Conservation (phyloP, 768 basidiomycete genomes). For the Hypholoma sublateritium region DNA sequence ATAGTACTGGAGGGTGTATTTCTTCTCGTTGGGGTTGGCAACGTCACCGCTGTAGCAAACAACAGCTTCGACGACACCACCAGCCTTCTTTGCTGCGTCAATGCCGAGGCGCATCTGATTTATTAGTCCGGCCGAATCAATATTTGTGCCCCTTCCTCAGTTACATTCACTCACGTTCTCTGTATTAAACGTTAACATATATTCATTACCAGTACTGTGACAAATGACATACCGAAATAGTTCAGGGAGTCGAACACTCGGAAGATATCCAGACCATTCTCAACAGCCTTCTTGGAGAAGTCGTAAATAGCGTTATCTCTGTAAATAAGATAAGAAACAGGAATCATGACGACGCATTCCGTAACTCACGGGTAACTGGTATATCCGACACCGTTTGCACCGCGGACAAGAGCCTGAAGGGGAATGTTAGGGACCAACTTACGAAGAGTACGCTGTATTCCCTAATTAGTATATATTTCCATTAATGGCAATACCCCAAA, state of each 20-base stretch:
- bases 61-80: slow-evolving; percentile 96
- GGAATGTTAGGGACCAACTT: slow-evolving; percentile 98
- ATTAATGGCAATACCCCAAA: slow-evolving; percentile 1
- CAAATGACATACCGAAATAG: slow-evolving; percentile 76
- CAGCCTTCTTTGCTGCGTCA: slow-evolving; percentile 99
- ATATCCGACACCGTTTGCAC: slow-evolving; percentile 98
- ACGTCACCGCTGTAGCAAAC: slow-evolving; percentile 99
- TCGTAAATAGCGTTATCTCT: slow-evolving; percentile 99
- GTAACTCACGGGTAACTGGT: slow-evolving; percentile 89
- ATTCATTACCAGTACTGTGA: neutral
- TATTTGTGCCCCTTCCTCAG: neutral
- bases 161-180: slow-evolving; percentile 59
- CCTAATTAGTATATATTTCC: neutral
- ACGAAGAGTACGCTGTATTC: slow-evolving; percentile 74
- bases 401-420: slow-evolving; percentile 96
- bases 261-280: slow-evolving; percentile 99
- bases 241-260: slow-evolving; percentile 98
- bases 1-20: slow-evolving; percentile 98
- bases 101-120: slow-evolving; percentile 93
- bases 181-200: slow-evolving; percentile 24
- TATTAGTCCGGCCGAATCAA: slow-evolving; percentile 1
- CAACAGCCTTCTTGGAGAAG: slow-evolving; percentile 99
- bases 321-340: slow-evolving; percentile 13
- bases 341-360: neutral
- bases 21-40: slow-evolving; percentile 90